A percentile compares a stretch with the other conserved stretches of the same genome.
These are phyloP conservation scores for Ramicandelaber brevisporus DNA, from an alignment of 192 early-diverging fungal species.

Conservation along the genomic window DNA sequence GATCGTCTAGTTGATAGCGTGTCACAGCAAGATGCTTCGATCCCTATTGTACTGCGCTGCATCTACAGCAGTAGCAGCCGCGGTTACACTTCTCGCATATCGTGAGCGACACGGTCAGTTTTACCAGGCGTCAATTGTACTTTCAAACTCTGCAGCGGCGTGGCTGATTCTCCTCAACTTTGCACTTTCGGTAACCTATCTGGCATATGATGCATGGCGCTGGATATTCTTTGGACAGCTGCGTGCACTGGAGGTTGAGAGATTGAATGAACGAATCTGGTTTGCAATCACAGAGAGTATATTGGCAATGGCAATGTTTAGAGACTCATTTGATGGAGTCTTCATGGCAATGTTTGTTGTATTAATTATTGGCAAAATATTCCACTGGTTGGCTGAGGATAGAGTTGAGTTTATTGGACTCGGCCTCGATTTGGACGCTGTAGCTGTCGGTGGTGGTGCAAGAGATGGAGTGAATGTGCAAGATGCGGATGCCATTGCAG, in stretches of 20 bases:
- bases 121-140: too few species aligned
- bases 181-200: too few species aligned
- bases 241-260: conserved; percentile 85
- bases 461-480: not conserved
- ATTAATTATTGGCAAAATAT: conserved; percentile 79
- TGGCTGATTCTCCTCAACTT: too few species aligned
- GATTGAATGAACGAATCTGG: conserved; percentile 95
- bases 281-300: conserved; percentile 91
- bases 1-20: too few species aligned
- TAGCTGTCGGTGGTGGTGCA: conserved; percentile 9
- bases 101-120: too few species aligned
- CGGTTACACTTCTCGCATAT: too few species aligned
- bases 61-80: too few species aligned
- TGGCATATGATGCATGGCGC: too few species aligned
- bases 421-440: conserved; percentile 1
- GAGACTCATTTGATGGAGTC: conserved; percentile 76
- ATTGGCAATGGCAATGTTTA: conserved; percentile 85
- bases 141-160: too few species aligned
- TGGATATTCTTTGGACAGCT: conserved; percentile 78
- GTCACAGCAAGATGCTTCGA: too few species aligned
- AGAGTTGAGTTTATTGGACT: conserved; percentile 55
- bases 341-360: conserved; percentile 65
- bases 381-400: conserved; percentile 89
- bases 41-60: too few species aligned
- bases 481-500: conserved; percentile 10